phyloP scores from a whole-genome alignment of 2,329 filamentous ascomycete species.

The Trematosphaeria pertusa region DNA sequence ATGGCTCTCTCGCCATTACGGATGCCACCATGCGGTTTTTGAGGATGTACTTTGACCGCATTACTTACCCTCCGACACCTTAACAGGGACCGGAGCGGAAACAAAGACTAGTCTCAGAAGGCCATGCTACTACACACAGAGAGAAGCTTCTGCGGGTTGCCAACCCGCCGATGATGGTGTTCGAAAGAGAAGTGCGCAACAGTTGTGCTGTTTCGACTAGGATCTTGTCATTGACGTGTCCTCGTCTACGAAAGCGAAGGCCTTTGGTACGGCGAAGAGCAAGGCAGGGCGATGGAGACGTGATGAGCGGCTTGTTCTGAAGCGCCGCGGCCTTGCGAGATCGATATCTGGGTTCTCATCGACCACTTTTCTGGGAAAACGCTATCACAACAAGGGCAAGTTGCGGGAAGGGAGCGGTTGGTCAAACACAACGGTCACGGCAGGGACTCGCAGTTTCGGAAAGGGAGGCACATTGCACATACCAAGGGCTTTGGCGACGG shows the following conservation, averaged over 20 bases:
- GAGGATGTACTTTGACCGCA: conserved; percentile 93
- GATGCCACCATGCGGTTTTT: conserved; percentile 79
- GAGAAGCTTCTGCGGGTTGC: conserved; percentile 55
- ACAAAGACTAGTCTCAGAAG: conserved; percentile 94
- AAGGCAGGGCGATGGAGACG: conserved; percentile 8
- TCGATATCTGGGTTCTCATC: conserved; percentile 12
- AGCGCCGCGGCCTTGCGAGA: conserved; percentile 18
- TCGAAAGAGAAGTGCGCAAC: conserved; percentile 19
- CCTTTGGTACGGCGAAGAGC: conserved; percentile 15
- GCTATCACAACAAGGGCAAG: conserved; percentile 16
- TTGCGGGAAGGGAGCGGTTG: conserved; percentile 15
- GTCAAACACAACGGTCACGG: conserved; percentile 20
- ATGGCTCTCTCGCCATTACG: conserved; percentile 27
- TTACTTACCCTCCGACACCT: conserved; percentile 66
- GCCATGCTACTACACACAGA: conserved; percentile 82
- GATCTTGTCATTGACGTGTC: conserved; percentile 19
- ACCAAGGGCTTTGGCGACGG: conserved; percentile 26
- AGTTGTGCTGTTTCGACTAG: conserved; percentile 37
- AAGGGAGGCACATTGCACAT: conserved; percentile 14
- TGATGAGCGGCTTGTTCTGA: conserved; percentile 25
- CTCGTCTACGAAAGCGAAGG: conserved; percentile 22
- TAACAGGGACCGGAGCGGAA: conserved; percentile 69
- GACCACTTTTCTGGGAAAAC: conserved; percentile 21
- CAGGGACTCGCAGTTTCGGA: conserved; percentile 8
- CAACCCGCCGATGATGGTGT: conserved; percentile 22